Evolutionary conservation across 2,329 filamentous ascomycete genomes (phyloP).

Genomic region (Fusarium illudens): DNA sequence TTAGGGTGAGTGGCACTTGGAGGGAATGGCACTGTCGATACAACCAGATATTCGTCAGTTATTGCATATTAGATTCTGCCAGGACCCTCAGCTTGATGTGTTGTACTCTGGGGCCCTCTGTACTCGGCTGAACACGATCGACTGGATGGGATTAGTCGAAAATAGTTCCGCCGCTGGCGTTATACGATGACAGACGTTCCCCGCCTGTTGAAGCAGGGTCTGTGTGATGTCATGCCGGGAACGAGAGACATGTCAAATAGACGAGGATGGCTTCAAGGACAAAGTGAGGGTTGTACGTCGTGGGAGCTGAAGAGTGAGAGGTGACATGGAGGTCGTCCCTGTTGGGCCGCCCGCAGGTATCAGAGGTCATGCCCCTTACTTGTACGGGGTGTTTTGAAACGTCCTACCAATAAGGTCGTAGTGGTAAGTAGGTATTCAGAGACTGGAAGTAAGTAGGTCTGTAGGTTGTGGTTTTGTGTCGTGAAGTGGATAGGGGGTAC

Average conservation of each 20-base stretch:
- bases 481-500: not conserved
- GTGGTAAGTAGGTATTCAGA: not conserved
- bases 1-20: not conserved
- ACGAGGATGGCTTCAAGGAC: not conserved
- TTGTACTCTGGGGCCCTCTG: not conserved
- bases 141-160: not conserved
- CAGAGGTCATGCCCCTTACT: not conserved
- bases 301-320: not conserved
- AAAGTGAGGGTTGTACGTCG: not conserved
- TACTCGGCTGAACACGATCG: not conserved
- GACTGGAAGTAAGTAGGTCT: not conserved
- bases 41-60: not conserved
- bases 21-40: not conserved
- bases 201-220: conserved; percentile 2
- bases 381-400: not conserved
- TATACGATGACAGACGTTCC: not conserved
- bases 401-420: not conserved
- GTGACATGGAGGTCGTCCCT: not conserved
- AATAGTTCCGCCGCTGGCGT: not conserved
- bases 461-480: not conserved
- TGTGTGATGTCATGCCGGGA: conserved; percentile 7
- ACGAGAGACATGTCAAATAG: not conserved
- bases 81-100: not conserved
- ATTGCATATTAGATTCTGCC: not conserved
- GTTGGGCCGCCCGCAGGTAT: not conserved